Evolutionary conservation across 2,329 filamentous ascomycete species (phyloP).

Genomic region (Colletotrichum sp.): DNA sequence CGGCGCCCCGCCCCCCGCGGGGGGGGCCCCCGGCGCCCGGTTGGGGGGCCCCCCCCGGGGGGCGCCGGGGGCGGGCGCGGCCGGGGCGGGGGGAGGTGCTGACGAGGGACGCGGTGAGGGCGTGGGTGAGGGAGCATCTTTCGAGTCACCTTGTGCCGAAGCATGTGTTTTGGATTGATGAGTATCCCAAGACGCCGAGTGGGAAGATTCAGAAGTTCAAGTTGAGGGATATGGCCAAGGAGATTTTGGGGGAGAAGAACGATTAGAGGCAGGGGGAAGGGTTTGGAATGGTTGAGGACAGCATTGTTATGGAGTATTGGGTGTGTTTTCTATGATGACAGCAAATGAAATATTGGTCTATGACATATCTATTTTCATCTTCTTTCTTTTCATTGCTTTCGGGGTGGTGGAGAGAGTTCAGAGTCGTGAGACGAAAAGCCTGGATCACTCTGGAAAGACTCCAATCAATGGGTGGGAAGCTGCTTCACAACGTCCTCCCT

Average conservation of each 20-base stretch:
- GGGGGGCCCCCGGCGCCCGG: no score
- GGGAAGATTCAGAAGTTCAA: slow-evolving; percentile 98
- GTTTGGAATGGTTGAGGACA: background rate
- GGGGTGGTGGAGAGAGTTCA: no score
- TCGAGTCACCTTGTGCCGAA: slow-evolving; percentile 82
- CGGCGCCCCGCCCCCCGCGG: no score
- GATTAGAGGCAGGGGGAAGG: background rate
- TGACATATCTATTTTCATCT: no score
- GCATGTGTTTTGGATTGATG: slow-evolving; percentile 84
- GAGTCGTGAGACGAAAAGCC: no score
- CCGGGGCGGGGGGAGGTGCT: slow-evolving; percentile 43
- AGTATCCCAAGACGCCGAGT: slow-evolving; percentile 94
- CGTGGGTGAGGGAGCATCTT: slow-evolving; percentile 75
- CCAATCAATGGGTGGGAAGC: no score
- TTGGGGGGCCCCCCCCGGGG: no score
- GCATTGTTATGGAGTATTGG: background rate
- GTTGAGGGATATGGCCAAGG: slow-evolving; percentile 68
- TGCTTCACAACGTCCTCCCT: no score
- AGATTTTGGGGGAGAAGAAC: slow-evolving; percentile 28
- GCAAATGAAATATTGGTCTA: background rate
- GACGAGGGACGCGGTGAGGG: slow-evolving; percentile 63
- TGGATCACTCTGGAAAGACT: no score
- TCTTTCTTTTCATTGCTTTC: no score
- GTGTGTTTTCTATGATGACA: background rate
- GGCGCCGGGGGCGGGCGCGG: no score